A percentile compares a stretch with the other conserved stretches of the same genome.
These are phyloP conservation scores for Pseudonectria foliicola DNA, from an alignment of 2,329 filamentous ascomycete genomes.

Conservation along the genomic window DNA sequence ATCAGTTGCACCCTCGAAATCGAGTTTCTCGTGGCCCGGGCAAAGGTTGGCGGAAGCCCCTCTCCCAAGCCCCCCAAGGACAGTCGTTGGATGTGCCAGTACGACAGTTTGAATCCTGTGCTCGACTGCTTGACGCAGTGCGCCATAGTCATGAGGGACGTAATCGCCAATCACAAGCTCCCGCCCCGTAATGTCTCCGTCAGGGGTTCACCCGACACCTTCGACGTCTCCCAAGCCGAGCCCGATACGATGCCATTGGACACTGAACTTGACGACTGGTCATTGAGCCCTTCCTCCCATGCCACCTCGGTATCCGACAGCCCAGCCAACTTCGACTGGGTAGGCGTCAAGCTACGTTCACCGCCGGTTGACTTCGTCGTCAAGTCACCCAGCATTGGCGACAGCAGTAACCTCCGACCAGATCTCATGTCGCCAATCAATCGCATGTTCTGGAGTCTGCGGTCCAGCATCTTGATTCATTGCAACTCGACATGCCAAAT, in stretches of 20 bases:
- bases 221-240: neutral
- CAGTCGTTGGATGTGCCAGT: slow-evolving; percentile 14
- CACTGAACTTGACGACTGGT: slow-evolving; percentile 7
- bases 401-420: too few species aligned
- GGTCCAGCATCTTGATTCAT: slow-evolving; percentile 11
- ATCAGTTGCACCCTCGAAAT: slow-evolving; percentile 14
- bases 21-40: slow-evolving; percentile 19
- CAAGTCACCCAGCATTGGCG: neutral
- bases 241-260: neutral
- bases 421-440: too few species aligned
- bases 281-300: slow-evolving; percentile 7
- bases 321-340: slow-evolving; percentile 18
- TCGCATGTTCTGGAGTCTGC: slow-evolving; percentile 5
- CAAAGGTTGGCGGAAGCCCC: slow-evolving; percentile 4
- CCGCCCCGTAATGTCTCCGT: too few species aligned
- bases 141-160: slow-evolving; percentile 3
- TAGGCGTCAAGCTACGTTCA: slow-evolving; percentile 20
- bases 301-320: slow-evolving; percentile 5
- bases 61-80: neutral
- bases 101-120: slow-evolving; percentile 4
- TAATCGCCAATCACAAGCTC: too few species aligned
- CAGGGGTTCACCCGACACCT: neutral
- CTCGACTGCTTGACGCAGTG: slow-evolving; percentile 6
- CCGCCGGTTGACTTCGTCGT: slow-evolving; percentile 4
- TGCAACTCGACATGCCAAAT: slow-evolving; percentile 19